These are phyloP conservation scores for Tuber microsphaerosporum DNA, from an alignment of 495 filamentous ascomycete species.

Conservation along the genomic window DNA sequence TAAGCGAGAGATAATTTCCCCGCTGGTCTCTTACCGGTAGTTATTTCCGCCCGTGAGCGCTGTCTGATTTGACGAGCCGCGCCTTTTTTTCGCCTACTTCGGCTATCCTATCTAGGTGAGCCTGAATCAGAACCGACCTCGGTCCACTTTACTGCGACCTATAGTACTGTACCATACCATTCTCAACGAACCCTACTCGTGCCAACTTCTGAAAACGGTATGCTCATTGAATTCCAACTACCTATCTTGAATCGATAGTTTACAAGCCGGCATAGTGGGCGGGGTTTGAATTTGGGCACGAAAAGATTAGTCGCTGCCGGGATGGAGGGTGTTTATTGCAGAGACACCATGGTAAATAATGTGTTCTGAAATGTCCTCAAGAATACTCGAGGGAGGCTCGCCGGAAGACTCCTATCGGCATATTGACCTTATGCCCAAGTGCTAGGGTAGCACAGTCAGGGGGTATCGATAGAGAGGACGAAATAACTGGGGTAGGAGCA, in stretches of 20 bases:
- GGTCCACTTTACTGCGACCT: neutral
- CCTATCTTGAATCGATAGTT: neutral
- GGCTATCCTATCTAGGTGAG: neutral
- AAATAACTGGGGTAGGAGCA: neutral
- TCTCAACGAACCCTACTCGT: neutral
- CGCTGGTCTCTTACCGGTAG: neutral
- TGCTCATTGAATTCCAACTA: neutral
- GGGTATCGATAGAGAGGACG: neutral
- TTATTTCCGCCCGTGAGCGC: neutral
- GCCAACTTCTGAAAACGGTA: neutral
- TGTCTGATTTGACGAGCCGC: neutral
- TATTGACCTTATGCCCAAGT: neutral
- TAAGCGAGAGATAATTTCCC: neutral
- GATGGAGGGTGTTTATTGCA: neutral
- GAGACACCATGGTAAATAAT: neutral
- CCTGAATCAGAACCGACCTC: neutral
- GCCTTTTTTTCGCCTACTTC: slow-evolving; percentile 1
- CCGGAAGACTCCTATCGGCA: neutral
- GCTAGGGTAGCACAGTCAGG: neutral
- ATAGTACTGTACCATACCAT: neutral
- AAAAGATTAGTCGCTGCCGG: neutral
- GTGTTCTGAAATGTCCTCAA: neutral
- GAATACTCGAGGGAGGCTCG: neutral
- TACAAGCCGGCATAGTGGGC: neutral
- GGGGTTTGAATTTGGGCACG: neutral